A percentile compares a stretch with the other conserved stretches of the same genome.
These are phyloP conservation scores for Dictyostelium gargantuum DNA, from an alignment of 208 protist species.

Conservation along the genomic window DNA sequence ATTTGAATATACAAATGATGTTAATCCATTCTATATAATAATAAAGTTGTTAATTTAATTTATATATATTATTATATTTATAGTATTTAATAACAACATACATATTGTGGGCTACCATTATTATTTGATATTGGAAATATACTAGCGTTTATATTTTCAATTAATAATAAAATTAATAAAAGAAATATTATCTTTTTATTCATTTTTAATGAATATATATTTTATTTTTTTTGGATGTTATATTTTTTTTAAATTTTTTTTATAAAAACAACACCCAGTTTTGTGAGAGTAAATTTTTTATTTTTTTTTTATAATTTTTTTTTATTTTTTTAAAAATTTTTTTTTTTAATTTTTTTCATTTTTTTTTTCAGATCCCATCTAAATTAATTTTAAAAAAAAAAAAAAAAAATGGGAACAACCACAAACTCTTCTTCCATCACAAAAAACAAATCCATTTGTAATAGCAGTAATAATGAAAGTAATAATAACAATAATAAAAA, in stretches of 20 bases:
- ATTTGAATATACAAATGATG: background rate
- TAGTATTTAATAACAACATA: background rate
- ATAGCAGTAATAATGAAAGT: too few species aligned
- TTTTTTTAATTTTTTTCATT: background rate
- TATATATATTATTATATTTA: background rate
- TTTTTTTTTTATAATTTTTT: background rate
- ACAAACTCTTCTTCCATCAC: too few species aligned
- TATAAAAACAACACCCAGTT: background rate
- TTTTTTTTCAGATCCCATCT: background rate
- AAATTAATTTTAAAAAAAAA: too few species aligned
- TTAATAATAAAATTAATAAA: background rate
- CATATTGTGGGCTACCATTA: background rate
- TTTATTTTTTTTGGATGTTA: background rate
- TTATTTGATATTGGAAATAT: background rate
- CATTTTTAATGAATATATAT: too few species aligned
- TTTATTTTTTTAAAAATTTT: background rate
- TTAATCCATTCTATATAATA: background rate
- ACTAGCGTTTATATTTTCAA: background rate
- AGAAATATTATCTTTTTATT: too few species aligned
- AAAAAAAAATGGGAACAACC: too few species aligned
- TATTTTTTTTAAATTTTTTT: background rate
- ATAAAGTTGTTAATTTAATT: background rate
- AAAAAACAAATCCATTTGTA: too few species aligned
- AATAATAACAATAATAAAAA: too few species aligned
- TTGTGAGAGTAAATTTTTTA: too few species aligned